Percentiles rank a stretch among this genome's conserved stretches.
Evolutionary conservation across 2,329 filamentous ascomycete genomes (phyloP).

Genomic region (Gnomoniopsis smithogilvyi): DNA sequence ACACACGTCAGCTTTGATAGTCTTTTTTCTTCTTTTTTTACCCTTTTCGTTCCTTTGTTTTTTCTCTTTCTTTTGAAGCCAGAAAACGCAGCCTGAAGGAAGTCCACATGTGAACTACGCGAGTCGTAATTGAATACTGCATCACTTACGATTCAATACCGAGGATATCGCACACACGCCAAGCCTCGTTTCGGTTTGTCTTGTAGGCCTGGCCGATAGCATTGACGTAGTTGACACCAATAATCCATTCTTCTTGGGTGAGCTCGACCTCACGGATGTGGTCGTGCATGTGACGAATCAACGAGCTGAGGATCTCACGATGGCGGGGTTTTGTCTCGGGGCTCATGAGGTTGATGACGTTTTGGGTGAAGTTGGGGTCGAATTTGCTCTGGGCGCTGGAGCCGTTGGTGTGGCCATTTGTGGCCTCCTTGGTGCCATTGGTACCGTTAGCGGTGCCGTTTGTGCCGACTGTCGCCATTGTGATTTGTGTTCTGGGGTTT

Average conservation of each 20-base stretch:
- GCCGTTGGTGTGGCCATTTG: not conserved
- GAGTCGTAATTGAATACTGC: no score
- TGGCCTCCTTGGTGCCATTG: not conserved
- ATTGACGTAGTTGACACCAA: slow-evolving; percentile 56
- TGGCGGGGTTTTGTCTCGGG: slow-evolving; percentile 55
- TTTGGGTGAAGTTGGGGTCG: slow-evolving; percentile 49
- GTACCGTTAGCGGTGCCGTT: not conserved
- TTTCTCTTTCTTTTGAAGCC: slow-evolving; percentile 2
- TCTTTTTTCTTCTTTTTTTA: not conserved
- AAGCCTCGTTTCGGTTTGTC: slow-evolving; percentile 59
- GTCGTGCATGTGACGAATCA: slow-evolving; percentile 61
- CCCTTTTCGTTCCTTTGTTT: not conserved
- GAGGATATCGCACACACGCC: slow-evolving; percentile 60
- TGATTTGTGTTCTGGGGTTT: not conserved
- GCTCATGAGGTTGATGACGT: slow-evolving; percentile 58
- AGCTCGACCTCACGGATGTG: slow-evolving; percentile 62
- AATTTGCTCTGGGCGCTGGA: not conserved
- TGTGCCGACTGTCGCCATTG: not conserved
- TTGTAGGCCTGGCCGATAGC: slow-evolving; percentile 56
- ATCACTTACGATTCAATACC: slow-evolving; percentile 49
- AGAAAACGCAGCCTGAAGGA: no score
- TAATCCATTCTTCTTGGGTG: slow-evolving; percentile 60
- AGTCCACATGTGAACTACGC: no score
- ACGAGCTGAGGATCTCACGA: slow-evolving; percentile 49
- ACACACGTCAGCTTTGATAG: not conserved